Conservation (phyloP, 768 basidiomycete genomes). For the Terana coerulea region DNA sequence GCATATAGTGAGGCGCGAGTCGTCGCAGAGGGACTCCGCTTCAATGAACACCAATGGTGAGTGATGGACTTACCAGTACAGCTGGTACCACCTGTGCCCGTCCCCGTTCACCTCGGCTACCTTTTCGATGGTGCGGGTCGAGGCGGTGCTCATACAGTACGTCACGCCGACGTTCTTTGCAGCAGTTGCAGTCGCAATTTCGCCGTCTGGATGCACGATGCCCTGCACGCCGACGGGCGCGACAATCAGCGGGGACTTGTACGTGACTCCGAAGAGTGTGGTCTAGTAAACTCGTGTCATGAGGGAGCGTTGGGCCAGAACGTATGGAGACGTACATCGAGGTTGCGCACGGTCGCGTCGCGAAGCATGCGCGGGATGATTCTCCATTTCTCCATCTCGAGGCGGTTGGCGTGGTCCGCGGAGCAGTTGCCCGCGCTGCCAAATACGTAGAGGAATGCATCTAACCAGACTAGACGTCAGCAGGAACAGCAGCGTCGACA, state of each 20-base stretch:
- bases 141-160: constrained; percentile 74
- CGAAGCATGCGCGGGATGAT: constrained; percentile 81
- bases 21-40: no score
- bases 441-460: constrained; percentile 68
- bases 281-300: no score
- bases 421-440: constrained; percentile 72
- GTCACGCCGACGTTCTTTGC: constrained; percentile 60
- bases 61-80: constrained; percentile 64
- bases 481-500: not conserved
- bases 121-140: constrained; percentile 68
- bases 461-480: no score
- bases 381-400: constrained; percentile 60
- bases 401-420: constrained; percentile 65
- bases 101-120: constrained; percentile 69
- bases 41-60: no score
- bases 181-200: constrained; percentile 65
- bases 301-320: no score
- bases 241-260: constrained; percentile 59
- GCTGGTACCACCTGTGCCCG: constrained; percentile 73
- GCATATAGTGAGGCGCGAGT: no score
- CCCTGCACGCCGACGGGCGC: constrained; percentile 81
- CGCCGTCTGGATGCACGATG: constrained; percentile 66
- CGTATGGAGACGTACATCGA: constrained; percentile 51
- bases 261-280: constrained; percentile 65
- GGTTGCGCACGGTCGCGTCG: constrained; percentile 48